Conservation (phyloP, 2,329 filamentous ascomycete genomes). For the Fusarium austroafricanum region DNA sequence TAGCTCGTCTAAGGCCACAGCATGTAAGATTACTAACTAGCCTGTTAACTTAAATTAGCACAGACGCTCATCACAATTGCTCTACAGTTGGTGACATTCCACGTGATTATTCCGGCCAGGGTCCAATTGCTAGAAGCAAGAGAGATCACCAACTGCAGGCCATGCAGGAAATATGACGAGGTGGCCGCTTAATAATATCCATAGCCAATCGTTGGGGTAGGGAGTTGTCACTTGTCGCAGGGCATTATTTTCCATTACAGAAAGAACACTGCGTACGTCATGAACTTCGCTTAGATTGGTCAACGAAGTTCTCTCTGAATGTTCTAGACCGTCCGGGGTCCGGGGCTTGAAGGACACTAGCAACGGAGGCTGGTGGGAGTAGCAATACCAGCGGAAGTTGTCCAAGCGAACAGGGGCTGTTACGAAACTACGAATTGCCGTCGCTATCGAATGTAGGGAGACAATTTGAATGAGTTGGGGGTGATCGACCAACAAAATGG, state of each 20-base stretch:
- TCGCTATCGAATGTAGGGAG: slow-evolving; percentile 25
- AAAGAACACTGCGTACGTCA: slow-evolving; percentile 17
- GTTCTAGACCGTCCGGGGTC: slow-evolving; percentile 40
- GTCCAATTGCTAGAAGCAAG: neutral
- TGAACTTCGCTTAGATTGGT: slow-evolving; percentile 27
- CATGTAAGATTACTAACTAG: neutral
- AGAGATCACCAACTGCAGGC: neutral
- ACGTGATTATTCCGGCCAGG: neutral
- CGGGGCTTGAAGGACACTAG: slow-evolving; percentile 20
- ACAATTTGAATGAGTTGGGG: slow-evolving; percentile 16
- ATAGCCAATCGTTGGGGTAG: neutral
- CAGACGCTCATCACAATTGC: neutral
- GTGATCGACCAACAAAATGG: slow-evolving; percentile 30
- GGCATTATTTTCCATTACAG: slow-evolving; percentile 4
- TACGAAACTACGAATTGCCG: slow-evolving; percentile 17
- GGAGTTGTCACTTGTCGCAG: neutral
- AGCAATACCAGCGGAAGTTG: slow-evolving; percentile 34
- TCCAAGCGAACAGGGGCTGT: slow-evolving; percentile 18
- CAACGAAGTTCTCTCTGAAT: slow-evolving; percentile 33
- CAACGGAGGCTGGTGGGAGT: slow-evolving; percentile 19
- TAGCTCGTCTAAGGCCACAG: neutral
- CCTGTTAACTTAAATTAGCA: neutral
- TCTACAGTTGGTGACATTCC: neutral
- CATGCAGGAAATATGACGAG: slow-evolving; percentile 3
- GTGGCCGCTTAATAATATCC: neutral